Conservation (phyloP, 192 early-diverging fungal species). For the Gonapodya sp. region DNA sequence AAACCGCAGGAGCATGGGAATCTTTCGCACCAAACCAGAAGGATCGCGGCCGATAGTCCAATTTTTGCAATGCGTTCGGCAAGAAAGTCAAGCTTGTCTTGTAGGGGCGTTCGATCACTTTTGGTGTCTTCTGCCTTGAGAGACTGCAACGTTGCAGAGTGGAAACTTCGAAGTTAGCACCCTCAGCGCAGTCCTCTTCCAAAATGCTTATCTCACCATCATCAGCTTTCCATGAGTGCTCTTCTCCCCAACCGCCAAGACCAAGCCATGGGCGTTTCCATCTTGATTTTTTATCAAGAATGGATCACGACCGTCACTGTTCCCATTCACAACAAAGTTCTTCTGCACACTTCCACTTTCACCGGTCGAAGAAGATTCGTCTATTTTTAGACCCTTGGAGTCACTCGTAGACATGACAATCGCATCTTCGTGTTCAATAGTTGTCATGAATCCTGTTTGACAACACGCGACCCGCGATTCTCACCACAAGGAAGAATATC, state of each 20-base stretch:
- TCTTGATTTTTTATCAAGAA: slow-evolving; percentile 84
- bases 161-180: no score
- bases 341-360: slow-evolving; percentile 82
- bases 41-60: slow-evolving; percentile 66
- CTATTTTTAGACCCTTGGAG: slow-evolving; percentile 62
- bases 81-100: slow-evolving; percentile 75
- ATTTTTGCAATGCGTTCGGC: slow-evolving; percentile 92
- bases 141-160: no score
- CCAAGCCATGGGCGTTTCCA: slow-evolving; percentile 75
- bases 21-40: no score
- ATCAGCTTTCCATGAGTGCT: slow-evolving; percentile 83
- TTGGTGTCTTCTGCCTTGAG: no score
- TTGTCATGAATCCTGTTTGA: no score
- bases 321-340: slow-evolving; percentile 84
- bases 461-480: no score
- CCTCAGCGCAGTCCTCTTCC: no score
- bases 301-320: no score
- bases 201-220: no score
- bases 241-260: slow-evolving; percentile 76
- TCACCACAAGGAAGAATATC: slow-evolving; percentile 88
- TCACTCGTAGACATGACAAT: slow-evolving; percentile 57
- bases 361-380: slow-evolving; percentile 87
- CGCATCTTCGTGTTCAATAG: slow-evolving; percentile 87
- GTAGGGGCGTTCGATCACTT: slow-evolving; percentile 79
- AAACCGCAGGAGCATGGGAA: no score